These are phyloP conservation scores for Apophysomyces ossiformis DNA, from an alignment of 371 early-diverging fungal genomes.

Conservation along the genomic window DNA sequence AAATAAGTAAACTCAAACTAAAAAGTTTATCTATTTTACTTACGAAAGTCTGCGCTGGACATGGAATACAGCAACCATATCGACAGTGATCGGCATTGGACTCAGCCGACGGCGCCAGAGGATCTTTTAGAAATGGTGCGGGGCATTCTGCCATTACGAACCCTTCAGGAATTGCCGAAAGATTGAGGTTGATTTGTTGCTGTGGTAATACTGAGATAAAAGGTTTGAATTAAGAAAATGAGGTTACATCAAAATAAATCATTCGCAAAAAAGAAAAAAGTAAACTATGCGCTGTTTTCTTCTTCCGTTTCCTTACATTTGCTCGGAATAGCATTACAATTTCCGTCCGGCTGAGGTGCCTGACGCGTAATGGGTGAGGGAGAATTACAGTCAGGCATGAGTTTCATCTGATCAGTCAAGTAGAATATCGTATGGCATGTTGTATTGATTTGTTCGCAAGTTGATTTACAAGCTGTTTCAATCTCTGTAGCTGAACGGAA, in stretches of 20 bases:
- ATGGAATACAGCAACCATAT: conserved; percentile 36
- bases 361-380: conserved; percentile 31
- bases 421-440: conserved; percentile 44
- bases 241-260: too few species aligned
- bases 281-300: conserved; percentile 25
- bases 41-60: conserved; percentile 34
- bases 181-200: conserved; percentile 17
- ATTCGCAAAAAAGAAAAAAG: neutral
- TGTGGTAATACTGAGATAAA: conserved; percentile 4
- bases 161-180: conserved; percentile 25
- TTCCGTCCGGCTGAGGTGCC: conserved; percentile 37
- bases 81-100: conserved; percentile 20
- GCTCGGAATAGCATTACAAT: conserved; percentile 45
- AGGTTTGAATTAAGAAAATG: neutral
- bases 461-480: conserved; percentile 49
- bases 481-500: neutral
- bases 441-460: conserved; percentile 42
- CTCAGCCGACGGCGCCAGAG: conserved; percentile 15
- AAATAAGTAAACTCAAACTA: neutral
- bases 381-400: conserved; percentile 53
- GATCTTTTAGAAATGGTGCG: conserved; percentile 35
- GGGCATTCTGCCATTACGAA: conserved; percentile 29
- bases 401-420: conserved; percentile 29
- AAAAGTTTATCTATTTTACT: neutral
- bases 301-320: neutral